Evolutionary conservation across 164 flowering plant species (phyloP).

Genomic region (Akebia trifoliata): DNA sequence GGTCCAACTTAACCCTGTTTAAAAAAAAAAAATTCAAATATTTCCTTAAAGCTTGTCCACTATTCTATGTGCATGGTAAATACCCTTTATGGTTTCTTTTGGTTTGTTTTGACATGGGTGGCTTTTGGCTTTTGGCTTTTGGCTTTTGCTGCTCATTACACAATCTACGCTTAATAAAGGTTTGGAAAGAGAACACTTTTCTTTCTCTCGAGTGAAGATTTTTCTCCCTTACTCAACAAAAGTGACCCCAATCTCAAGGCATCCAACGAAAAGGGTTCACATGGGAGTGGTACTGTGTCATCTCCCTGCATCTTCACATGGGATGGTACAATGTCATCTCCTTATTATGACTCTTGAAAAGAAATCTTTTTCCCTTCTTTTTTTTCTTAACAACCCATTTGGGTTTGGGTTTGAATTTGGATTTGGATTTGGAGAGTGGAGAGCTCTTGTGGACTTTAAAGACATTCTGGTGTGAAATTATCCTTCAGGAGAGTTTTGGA

Average conservation of each 20-base stretch:
- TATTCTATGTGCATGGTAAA: background rate
- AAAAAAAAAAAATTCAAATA: too few relatives aligned
- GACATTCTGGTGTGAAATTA: too few relatives aligned
- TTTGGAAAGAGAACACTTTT: constrained; percentile 12
- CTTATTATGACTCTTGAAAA: too few relatives aligned
- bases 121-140: too few relatives aligned
- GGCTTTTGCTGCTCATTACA: constrained; percentile 9
- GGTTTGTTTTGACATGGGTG: constrained; percentile 7
- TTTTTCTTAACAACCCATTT: background rate
- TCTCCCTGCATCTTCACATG: too few relatives aligned
- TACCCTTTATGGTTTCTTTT: constrained; percentile 1
- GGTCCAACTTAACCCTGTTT: too few relatives aligned
- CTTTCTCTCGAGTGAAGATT: constrained; percentile 12
- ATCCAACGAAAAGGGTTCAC: constrained; percentile 31
- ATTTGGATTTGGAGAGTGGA: too few relatives aligned
- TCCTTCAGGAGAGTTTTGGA: too few relatives aligned
- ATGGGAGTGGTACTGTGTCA: constrained; percentile 26
- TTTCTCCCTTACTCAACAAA: constrained; percentile 20
- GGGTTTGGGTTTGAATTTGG: too few relatives aligned
- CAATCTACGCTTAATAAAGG: constrained; percentile 12
- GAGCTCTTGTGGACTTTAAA: too few relatives aligned
- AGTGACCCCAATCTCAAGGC: constrained; percentile 31
- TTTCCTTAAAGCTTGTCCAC: background rate
- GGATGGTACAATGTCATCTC: too few relatives aligned
- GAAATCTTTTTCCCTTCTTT: constrained; percentile 9